Percentiles rank a stretch among this genome's conserved stretches.
Evolutionary conservation across 257 asterid species (phyloP).

Genomic region (Przewalskia tangutica): DNA sequence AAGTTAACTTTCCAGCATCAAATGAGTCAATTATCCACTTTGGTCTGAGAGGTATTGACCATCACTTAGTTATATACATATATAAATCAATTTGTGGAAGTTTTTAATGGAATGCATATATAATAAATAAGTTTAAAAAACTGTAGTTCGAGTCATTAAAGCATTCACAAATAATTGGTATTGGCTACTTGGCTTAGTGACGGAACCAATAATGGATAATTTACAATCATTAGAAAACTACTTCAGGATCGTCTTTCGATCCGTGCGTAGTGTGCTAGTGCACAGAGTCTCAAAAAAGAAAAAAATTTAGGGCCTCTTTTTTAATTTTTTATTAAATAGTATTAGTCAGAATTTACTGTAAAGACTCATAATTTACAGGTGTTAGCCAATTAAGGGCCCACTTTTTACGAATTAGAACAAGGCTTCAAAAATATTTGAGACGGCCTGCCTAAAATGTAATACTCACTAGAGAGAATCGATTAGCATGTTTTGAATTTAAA

Average conservation of each 20-base stretch:
- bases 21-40: constrained; percentile 2
- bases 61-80: background rate
- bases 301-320: too few relatives aligned
- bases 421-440: too few relatives aligned
- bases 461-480: background rate
- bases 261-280: too few relatives aligned
- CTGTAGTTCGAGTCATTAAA: background rate
- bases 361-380: too few relatives aligned
- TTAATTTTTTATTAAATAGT: too few relatives aligned
- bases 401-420: too few relatives aligned
- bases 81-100: background rate
- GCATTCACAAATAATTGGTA: background rate
- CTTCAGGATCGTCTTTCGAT: too few relatives aligned
- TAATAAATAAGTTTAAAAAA: background rate
- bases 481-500: background rate
- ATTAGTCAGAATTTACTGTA: too few relatives aligned
- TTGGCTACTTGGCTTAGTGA: background rate
- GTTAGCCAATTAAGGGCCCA: too few relatives aligned
- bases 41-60: background rate
- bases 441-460: background rate
- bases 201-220: background rate
- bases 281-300: too few relatives aligned
- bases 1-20: background rate
- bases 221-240: background rate
- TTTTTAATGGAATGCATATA: background rate